Evolutionary conservation across 2,329 filamentous ascomycete species (phyloP).

Genomic region (Chaetomium sp.): DNA sequence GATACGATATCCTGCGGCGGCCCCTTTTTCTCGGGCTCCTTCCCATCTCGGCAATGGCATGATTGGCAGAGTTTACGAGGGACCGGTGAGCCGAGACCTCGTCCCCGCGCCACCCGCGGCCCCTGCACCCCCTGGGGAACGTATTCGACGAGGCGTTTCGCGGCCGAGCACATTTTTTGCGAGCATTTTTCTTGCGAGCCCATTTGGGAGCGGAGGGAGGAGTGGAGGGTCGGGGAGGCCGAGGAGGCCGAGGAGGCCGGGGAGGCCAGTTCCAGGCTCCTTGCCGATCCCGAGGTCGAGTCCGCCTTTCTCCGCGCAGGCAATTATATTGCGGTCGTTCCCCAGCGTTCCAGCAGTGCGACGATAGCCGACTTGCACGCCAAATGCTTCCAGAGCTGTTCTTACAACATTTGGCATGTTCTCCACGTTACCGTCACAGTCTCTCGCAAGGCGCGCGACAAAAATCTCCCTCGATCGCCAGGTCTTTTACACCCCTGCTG

Average conservation of each 20-base stretch:
- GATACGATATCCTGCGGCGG: slow-evolving; percentile 12
- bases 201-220: no score
- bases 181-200: slow-evolving; percentile 10
- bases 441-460: slow-evolving; percentile 1
- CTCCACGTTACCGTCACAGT: slow-evolving; percentile 3
- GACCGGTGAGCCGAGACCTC: slow-evolving; percentile 13
- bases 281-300: slow-evolving; percentile 13
- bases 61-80: slow-evolving; percentile 16
- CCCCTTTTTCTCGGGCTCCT: slow-evolving; percentile 10
- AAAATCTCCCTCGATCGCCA: slow-evolving; percentile 9
- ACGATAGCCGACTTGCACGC: slow-evolving; percentile 10
- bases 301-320: slow-evolving; percentile 11
- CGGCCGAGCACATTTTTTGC: slow-evolving; percentile 10
- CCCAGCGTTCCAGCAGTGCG: slow-evolving; percentile 1
- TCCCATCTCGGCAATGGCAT: slow-evolving; percentile 12
- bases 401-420: slow-evolving; percentile 10
- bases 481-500: slow-evolving; percentile 7
- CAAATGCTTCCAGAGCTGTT: slow-evolving; percentile 12
- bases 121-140: slow-evolving; percentile 1
- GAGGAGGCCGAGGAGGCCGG: not conserved
- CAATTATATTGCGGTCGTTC: slow-evolving; percentile 15
- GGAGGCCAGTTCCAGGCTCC: slow-evolving; percentile 3
- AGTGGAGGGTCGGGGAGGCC: not conserved
- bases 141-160: slow-evolving; percentile 10
- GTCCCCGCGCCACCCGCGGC: no score